Conservation (phyloP, 2,329 filamentous ascomycete species). For the Cytospora chrysosperma region DNA sequence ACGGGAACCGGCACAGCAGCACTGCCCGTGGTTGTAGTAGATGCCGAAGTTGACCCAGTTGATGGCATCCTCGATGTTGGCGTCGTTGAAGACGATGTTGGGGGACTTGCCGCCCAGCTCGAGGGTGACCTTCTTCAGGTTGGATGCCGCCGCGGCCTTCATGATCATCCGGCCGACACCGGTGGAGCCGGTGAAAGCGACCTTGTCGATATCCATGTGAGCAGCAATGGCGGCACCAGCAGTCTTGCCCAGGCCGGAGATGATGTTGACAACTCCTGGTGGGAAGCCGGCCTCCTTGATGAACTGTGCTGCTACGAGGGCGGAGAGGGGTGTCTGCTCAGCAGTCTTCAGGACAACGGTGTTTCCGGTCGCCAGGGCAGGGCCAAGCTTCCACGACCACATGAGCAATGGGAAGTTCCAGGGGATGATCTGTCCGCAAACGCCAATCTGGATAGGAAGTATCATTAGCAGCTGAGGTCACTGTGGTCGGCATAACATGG, state of each 20-base stretch:
- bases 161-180: conserved; percentile 67
- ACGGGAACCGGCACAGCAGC: conserved; percentile 74
- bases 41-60: conserved; percentile 74
- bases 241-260: conserved; percentile 65
- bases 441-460: conserved; percentile 56
- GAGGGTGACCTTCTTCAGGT: conserved; percentile 79
- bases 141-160: conserved; percentile 75
- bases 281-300: conserved; percentile 72
- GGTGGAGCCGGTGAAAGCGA: conserved; percentile 73
- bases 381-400: conserved; percentile 72
- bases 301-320: conserved; percentile 60
- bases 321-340: conserved; percentile 61
- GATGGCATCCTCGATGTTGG: conserved; percentile 74
- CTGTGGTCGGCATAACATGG: background rate
- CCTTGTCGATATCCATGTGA: conserved; percentile 66
- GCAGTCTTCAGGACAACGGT: conserved; percentile 61
- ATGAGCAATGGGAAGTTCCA: conserved; percentile 74
- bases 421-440: conserved; percentile 78
- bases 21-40: conserved; percentile 65
- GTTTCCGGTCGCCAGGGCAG: conserved; percentile 61
- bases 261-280: conserved; percentile 69
- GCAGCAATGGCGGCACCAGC: conserved; percentile 65
- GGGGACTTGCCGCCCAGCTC: conserved; percentile 79
- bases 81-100: conserved; percentile 78
- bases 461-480: background rate